Evolutionary conservation across 805 yeast genomes (phyloP).

Genomic region (Suhomyces sp.): DNA sequence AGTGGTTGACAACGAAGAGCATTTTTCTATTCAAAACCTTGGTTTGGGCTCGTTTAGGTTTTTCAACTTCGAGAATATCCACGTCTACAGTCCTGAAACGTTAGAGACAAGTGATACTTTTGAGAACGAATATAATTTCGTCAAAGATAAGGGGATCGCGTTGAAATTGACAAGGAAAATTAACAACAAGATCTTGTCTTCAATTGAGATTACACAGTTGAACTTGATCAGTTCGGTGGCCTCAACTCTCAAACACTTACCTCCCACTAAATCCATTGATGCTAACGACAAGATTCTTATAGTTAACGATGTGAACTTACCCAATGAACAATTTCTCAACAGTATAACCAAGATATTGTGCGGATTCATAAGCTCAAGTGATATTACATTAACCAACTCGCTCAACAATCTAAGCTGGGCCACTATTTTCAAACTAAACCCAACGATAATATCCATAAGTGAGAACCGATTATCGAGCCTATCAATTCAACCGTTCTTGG

Average conservation of each 20-base stretch:
- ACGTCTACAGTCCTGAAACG: not conserved
- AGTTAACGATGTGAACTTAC: conserved; percentile 13
- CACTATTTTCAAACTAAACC: conserved; percentile 13
- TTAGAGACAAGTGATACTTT: conserved; percentile 10
- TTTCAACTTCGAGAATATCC: not conserved
- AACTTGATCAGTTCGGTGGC: conserved; percentile 54
- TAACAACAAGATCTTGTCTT: conserved; percentile 12
- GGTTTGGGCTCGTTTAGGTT: not conserved
- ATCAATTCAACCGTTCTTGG: conserved; percentile 5
- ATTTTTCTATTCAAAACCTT: not conserved
- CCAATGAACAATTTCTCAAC: conserved; percentile 25
- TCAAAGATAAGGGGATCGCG: conserved; percentile 38
- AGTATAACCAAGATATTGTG: conserved; percentile 37
- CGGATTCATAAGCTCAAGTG: conserved; percentile 34
- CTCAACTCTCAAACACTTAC: conserved; percentile 47
- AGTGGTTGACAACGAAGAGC: conserved; percentile 5
- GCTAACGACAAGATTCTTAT: conserved; percentile 22
- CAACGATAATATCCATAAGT: conserved; percentile 29
- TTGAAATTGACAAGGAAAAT: conserved; percentile 20
- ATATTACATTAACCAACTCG: conserved; percentile 16
- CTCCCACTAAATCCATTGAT: conserved; percentile 34
- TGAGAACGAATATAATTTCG: conserved; percentile 28
- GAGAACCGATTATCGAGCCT: conserved; percentile 20
- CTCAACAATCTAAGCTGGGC: conserved; percentile 6
- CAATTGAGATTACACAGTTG: conserved; percentile 43